Evolutionary conservation across 306 rosid species (phyloP).

Genomic region (Rosa chinensis): DNA sequence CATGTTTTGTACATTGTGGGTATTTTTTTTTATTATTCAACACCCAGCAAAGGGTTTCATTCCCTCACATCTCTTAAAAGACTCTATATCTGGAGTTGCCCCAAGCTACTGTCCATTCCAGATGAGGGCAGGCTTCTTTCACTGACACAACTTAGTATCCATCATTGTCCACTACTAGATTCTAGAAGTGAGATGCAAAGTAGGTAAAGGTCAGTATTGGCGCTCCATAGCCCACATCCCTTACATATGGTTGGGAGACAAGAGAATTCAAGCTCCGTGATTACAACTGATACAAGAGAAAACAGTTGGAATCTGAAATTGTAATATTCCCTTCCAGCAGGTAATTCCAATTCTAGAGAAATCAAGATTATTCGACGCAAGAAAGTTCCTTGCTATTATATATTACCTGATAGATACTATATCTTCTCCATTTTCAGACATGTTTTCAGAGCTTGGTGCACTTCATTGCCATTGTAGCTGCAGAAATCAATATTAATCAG

Average conservation of each 20-base stretch:
- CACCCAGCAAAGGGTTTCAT: not conserved
- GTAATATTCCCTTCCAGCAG: not conserved
- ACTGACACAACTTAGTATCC: not conserved
- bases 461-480: not conserved
- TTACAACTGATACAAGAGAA: not conserved
- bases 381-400: not conserved
- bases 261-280: not conserved
- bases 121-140: not conserved
- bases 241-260: not conserved
- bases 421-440: not conserved
- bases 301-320: no score
- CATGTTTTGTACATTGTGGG: no score
- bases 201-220: not conserved
- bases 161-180: not conserved
- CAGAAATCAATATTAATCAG: not conserved
- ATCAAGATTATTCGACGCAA: not conserved
- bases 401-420: not conserved
- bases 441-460: not conserved
- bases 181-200: not conserved
- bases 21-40: no score
- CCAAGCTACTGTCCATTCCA: constrained; percentile 9
- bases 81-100: not conserved
- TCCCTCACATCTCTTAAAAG: not conserved
- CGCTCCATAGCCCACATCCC: not conserved
- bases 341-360: not conserved